These are phyloP conservation scores for Blastobotrys apis DNA, from an alignment of 1,139 yeast species.

Conservation along the genomic window DNA sequence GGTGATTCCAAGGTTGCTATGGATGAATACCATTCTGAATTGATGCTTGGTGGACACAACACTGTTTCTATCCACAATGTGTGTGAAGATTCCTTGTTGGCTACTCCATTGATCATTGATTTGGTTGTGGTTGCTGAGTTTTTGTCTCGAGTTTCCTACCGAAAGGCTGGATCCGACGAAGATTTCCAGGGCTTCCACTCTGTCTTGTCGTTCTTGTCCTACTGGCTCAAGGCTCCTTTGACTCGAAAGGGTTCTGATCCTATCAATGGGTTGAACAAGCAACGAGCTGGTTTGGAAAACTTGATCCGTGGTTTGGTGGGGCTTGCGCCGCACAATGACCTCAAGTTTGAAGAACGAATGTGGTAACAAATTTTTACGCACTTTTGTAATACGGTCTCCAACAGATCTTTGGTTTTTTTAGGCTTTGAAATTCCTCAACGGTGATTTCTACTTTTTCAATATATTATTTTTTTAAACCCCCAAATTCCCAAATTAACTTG, in stretches of 20 bases:
- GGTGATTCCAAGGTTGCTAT: slow-evolving; percentile 97
- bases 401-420: background rate
- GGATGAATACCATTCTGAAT: slow-evolving; percentile 96
- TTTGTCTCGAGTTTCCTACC: slow-evolving; percentile 78
- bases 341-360: slow-evolving; percentile 90
- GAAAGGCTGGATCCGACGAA: slow-evolving; percentile 43
- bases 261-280: slow-evolving; percentile 91
- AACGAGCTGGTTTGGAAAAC: slow-evolving; percentile 88
- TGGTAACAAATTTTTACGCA: slow-evolving; percentile 29
- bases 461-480: background rate
- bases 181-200: slow-evolving; percentile 72
- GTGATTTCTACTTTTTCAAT: background rate
- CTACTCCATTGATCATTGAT: slow-evolving; percentile 91
- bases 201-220: slow-evolving; percentile 79
- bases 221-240: slow-evolving; percentile 96
- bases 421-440: background rate
- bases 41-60: slow-evolving; percentile 97
- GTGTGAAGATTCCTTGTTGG: slow-evolving; percentile 92
- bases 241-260: slow-evolving; percentile 88
- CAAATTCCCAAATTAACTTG: no score
- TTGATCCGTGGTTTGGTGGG: slow-evolving; percentile 87
- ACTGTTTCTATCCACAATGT: slow-evolving; percentile 91
- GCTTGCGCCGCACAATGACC: slow-evolving; percentile 82
- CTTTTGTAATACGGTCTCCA: background rate
- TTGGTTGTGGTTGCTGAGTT: slow-evolving; percentile 87